Conservation (phyloP, 2,329 filamentous ascomycete genomes). For the Calonectria pteridis region DNA sequence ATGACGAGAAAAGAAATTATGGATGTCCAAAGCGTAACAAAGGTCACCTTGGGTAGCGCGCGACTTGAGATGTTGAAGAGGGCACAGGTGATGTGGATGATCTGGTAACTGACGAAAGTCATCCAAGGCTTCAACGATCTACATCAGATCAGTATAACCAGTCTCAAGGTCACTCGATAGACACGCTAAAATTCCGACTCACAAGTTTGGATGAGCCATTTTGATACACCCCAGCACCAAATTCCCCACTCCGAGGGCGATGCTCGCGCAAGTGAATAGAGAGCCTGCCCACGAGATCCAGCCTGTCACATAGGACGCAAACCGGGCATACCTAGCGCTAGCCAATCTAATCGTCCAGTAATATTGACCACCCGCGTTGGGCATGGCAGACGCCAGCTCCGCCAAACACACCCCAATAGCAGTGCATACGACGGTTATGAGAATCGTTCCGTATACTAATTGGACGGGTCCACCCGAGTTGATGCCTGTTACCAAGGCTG, state of each 20-base stretch:
- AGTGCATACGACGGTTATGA: not conserved
- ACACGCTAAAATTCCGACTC: not conserved
- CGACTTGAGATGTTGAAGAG: conserved; percentile 11
- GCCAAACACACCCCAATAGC: conserved; percentile 10
- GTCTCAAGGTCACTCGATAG: not conserved
- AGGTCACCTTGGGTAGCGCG: conserved; percentile 10
- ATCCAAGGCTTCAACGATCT: conserved; percentile 17
- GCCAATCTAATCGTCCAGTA: conserved; percentile 13
- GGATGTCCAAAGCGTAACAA: conserved; percentile 8
- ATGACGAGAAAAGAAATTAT: conserved; percentile 19
- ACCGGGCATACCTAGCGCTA: not conserved
- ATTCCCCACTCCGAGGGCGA: conserved; percentile 10
- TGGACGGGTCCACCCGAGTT: conserved; percentile 21
- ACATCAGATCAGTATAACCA: not conserved
- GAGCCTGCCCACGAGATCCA: conserved; percentile 18
- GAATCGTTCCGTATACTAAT: conserved; percentile 16
- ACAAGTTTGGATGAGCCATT: conserved; percentile 17
- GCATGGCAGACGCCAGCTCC: conserved; percentile 19
- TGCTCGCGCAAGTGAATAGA: conserved; percentile 15
- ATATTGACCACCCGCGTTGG: conserved; percentile 15
- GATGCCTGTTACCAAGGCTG: conserved; percentile 19
- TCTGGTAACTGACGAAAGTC: conserved; percentile 18
- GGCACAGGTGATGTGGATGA: not conserved
- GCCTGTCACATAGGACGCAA: conserved; percentile 8
- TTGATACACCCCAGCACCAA: conserved; percentile 10